These are phyloP conservation scores for Toxoplasma gondii DNA, from an alignment of 169 alveolate genomes.

Conservation along the genomic window DNA sequence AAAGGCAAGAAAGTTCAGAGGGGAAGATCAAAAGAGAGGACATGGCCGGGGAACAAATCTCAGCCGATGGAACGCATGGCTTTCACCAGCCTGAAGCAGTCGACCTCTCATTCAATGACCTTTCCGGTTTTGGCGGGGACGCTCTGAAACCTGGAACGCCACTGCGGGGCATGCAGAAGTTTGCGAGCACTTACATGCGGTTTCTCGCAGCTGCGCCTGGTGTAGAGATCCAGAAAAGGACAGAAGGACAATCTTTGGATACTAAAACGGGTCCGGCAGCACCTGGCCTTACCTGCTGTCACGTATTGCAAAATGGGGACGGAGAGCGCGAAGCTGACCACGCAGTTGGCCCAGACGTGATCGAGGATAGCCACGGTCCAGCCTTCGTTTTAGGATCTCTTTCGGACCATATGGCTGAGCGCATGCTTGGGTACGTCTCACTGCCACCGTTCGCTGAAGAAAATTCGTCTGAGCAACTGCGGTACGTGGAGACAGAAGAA, in stretches of 20 bases:
- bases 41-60: neutral
- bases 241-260: neutral
- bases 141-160: neutral
- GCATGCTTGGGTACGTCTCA: constrained; percentile 14
- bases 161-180: neutral
- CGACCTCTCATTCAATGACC: neutral
- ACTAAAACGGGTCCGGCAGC: neutral
- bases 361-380: neutral
- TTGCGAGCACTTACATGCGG: neutral
- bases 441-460: constrained; percentile 42
- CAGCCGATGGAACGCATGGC: neutral
- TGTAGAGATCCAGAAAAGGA: neutral
- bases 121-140: neutral
- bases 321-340: neutral
- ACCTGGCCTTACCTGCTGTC: no score
- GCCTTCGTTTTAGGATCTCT: neutral
- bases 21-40: neutral
- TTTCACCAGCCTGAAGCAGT: no score
- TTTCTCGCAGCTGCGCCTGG: neutral
- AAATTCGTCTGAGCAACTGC: constrained; percentile 7
- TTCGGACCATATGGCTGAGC: neutral
- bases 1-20: neutral
- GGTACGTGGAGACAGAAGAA: constrained; percentile 22
- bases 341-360: neutral
- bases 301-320: neutral